Conservation (phyloP, 2,329 filamentous ascomycete species). For the Nothomitra cinnamomea region DNA sequence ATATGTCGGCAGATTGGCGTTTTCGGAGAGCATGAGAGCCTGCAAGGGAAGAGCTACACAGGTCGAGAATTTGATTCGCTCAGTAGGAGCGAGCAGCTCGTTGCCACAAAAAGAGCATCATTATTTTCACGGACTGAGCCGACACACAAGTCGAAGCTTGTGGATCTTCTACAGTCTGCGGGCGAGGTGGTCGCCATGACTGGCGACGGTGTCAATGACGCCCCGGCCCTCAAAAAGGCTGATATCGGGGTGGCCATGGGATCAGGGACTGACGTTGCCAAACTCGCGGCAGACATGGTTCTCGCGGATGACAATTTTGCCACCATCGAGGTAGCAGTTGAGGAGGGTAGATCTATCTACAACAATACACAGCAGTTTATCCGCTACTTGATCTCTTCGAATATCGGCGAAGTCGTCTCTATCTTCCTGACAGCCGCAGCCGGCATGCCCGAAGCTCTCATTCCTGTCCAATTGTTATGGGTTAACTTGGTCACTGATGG, state of each 20-base stretch:
- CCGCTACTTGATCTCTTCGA: conserved; percentile 95
- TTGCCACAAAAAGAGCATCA: conserved; percentile 70
- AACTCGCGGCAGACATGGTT: conserved; percentile 95
- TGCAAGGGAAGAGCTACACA: conserved; percentile 85
- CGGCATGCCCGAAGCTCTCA: conserved; percentile 93
- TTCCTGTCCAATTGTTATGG: conserved; percentile 95
- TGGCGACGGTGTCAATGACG: conserved; percentile 96
- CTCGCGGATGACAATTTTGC: conserved; percentile 98
- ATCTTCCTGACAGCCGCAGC: conserved; percentile 95
- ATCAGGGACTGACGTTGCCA: conserved; percentile 90
- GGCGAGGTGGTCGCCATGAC: conserved; percentile 98
- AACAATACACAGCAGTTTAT: conserved; percentile 99
- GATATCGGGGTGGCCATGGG: conserved; percentile 99
- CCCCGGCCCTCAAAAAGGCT: conserved; percentile 91
- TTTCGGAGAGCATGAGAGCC: conserved; percentile 65
- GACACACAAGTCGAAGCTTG: conserved; percentile 89
- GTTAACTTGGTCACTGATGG: conserved; percentile 97
- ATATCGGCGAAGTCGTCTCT: conserved; percentile 97
- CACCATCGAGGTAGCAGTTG: conserved; percentile 87
- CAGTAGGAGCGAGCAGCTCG: conserved; percentile 58
- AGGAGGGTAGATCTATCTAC: conserved; percentile 96
- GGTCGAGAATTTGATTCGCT: conserved; percentile 87
- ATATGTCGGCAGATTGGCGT: conserved; percentile 96
- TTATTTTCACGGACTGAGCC: conserved; percentile 95
- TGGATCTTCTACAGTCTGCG: conserved; percentile 83